Percentiles rank a stretch among this genome's conserved stretches.
These are phyloP conservation scores for Diaporthe citrichinensis DNA, from an alignment of 2,329 filamentous ascomycete genomes.

Conservation along the genomic window DNA sequence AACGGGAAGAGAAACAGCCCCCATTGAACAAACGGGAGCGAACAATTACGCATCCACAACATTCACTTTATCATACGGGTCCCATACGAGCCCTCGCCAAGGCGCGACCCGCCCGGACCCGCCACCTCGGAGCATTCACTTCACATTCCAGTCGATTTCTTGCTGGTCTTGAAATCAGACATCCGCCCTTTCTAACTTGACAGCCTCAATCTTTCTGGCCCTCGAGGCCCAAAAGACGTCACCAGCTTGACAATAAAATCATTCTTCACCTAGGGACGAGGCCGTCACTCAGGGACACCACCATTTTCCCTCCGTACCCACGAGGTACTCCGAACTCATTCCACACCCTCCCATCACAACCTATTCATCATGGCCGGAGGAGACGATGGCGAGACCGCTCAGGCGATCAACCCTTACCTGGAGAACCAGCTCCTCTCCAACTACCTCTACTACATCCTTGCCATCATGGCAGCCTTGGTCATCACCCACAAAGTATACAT, in stretches of 20 bases:
- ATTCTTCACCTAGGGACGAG: conserved; percentile 17
- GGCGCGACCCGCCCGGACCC: conserved; percentile 22
- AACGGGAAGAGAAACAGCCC: conserved; percentile 11
- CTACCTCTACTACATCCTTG: conserved; percentile 75
- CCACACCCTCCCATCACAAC: conserved; percentile 5
- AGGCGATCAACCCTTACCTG: conserved; percentile 52
- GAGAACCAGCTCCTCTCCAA: conserved; percentile 70
- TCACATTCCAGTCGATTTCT: conserved; percentile 39
- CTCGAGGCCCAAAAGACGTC: conserved; percentile 13
- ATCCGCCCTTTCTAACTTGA: conserved; percentile 35
- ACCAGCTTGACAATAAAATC: background rate
- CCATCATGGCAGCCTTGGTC: conserved; percentile 72
- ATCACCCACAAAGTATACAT: conserved; percentile 76
- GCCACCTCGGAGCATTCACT: conserved; percentile 18
- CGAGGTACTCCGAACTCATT: conserved; percentile 2
- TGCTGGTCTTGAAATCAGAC: conserved; percentile 39
- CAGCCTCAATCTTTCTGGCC: conserved; percentile 19
- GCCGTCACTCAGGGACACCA: conserved; percentile 14
- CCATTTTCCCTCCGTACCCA: background rate
- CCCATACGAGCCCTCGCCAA: background rate
- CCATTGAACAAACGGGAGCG: background rate
- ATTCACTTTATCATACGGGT: conserved; percentile 30
- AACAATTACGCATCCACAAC: conserved; percentile 19
- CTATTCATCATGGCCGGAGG: conserved; percentile 37
- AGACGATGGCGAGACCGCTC: conserved; percentile 39